Evolutionary conservation across 495 filamentous ascomycete species (phyloP).

Genomic region (Lasiosphaeriaceae sp.): DNA sequence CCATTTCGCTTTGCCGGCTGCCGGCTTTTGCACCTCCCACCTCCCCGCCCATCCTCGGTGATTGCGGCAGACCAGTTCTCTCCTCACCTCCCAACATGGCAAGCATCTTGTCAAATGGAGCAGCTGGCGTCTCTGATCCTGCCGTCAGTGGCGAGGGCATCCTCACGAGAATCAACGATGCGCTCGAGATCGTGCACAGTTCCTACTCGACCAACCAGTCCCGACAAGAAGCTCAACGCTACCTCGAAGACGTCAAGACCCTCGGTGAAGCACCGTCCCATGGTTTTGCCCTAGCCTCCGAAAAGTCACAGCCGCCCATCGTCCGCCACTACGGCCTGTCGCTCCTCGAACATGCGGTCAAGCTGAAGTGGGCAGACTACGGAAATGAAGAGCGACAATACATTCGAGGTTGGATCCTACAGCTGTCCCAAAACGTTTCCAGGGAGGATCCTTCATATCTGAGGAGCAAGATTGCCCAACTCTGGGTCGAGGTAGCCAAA

Average conservation of each 20-base stretch:
- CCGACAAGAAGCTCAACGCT: constrained; percentile 77
- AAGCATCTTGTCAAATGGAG: constrained; percentile 26
- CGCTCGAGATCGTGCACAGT: constrained; percentile 80
- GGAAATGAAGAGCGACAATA: constrained; percentile 56
- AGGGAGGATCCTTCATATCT: constrained; percentile 76
- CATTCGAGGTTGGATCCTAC: constrained; percentile 69
- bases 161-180: constrained; percentile 65
- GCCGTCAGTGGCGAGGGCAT: constrained; percentile 24
- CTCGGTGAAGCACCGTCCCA: constrained; percentile 72
- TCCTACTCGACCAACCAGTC: constrained; percentile 75
- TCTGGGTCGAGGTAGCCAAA: constrained; percentile 95
- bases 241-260: constrained; percentile 78
- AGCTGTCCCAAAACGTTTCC: constrained; percentile 69
- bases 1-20: constrained; percentile 14
- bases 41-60: constrained; percentile 1
- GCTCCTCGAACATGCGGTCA: constrained; percentile 81
- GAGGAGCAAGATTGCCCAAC: constrained; percentile 89
- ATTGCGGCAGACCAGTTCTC: neutral
- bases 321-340: constrained; percentile 93
- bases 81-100: constrained; percentile 7
- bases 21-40: neutral
- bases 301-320: constrained; percentile 65
- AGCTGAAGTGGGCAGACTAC: constrained; percentile 74
- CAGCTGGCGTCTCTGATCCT: constrained; percentile 8
- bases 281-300: constrained; percentile 79